Conservation (phyloP, 495 filamentous ascomycete species). For the Astrothelium subdiscretum region DNA sequence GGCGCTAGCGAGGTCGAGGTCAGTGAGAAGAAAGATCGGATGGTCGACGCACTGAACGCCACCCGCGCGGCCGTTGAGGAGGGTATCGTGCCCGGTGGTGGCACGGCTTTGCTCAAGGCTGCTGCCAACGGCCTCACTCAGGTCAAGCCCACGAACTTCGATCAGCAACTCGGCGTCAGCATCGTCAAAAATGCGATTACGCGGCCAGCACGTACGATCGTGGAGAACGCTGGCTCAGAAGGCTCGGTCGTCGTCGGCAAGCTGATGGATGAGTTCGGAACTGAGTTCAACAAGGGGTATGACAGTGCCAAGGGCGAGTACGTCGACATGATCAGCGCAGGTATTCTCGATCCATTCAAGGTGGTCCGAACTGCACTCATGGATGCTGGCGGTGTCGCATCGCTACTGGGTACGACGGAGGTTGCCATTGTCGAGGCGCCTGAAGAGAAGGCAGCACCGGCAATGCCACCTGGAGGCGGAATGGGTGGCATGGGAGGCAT, state of each 20-base stretch:
- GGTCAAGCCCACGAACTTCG: constrained; percentile 87
- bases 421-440: constrained; percentile 92
- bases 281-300: constrained; percentile 96
- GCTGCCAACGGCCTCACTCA: constrained; percentile 72
- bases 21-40: constrained; percentile 98
- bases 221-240: constrained; percentile 95
- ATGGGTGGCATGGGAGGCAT: constrained; percentile 25
- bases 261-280: constrained; percentile 84
- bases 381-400: constrained; percentile 93
- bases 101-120: constrained; percentile 95
- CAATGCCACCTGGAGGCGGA: constrained; percentile 27
- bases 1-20: constrained; percentile 97
- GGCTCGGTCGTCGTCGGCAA: constrained; percentile 96
- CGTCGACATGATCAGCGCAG: constrained; percentile 92
- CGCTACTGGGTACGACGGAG: constrained; percentile 93
- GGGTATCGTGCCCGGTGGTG: constrained; percentile 96
- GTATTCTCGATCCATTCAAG: constrained; percentile 98
- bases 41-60: constrained; percentile 95
- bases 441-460: constrained; percentile 73
- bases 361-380: constrained; percentile 91
- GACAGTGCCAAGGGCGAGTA: constrained; percentile 94
- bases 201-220: constrained; percentile 81
- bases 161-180: constrained; percentile 95
- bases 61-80: constrained; percentile 98
- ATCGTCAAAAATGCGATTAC: constrained; percentile 98